Conservation (phyloP, 2,329 filamentous ascomycete species). For the Orbilia blumenaviensis region DNA sequence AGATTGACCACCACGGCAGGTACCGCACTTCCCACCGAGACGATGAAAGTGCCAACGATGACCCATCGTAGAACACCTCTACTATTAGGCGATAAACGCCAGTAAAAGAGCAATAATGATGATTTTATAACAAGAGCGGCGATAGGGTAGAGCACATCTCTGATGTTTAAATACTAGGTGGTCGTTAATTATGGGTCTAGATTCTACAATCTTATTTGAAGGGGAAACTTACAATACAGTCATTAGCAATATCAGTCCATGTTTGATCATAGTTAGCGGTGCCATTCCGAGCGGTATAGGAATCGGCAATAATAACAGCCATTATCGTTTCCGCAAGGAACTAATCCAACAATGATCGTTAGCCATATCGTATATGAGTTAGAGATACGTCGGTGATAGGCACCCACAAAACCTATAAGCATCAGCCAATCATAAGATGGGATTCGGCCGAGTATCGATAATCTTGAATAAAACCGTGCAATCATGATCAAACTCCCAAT, state of each 20-base stretch:
- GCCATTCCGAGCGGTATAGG: slow-evolving; percentile 40
- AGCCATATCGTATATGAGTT: neutral
- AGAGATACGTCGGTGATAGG: neutral
- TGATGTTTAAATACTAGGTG: slow-evolving; percentile 34
- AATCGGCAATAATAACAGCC: slow-evolving; percentile 42
- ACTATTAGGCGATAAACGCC: slow-evolving; percentile 31
- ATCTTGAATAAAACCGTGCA: slow-evolving; percentile 35
- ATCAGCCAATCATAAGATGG: slow-evolving; percentile 45
- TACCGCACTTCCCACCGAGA: slow-evolving; percentile 30
- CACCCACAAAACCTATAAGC: slow-evolving; percentile 33
- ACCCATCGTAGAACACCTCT: slow-evolving; percentile 32
- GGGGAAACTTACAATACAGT: slow-evolving; percentile 42
- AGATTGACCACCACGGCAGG: slow-evolving; percentile 36
- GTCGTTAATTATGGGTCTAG: neutral
- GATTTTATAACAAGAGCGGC: slow-evolving; percentile 36
- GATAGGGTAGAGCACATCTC: slow-evolving; percentile 31
- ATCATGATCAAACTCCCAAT: slow-evolving; percentile 35
- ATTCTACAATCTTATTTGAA: neutral
- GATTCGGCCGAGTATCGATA: slow-evolving; percentile 38
- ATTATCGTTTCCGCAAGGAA: slow-evolving; percentile 38
- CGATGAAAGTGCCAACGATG: slow-evolving; percentile 29
- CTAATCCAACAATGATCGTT: neutral
- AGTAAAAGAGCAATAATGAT: slow-evolving; percentile 36
- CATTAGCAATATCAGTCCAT: slow-evolving; percentile 36
- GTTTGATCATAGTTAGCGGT: slow-evolving; percentile 39